Percentiles rank a stretch among this genome's conserved stretches.
These are phyloP conservation scores for Cochlearia excelsa DNA, from an alignment of 345 rosid genomes.

Conservation along the genomic window DNA sequence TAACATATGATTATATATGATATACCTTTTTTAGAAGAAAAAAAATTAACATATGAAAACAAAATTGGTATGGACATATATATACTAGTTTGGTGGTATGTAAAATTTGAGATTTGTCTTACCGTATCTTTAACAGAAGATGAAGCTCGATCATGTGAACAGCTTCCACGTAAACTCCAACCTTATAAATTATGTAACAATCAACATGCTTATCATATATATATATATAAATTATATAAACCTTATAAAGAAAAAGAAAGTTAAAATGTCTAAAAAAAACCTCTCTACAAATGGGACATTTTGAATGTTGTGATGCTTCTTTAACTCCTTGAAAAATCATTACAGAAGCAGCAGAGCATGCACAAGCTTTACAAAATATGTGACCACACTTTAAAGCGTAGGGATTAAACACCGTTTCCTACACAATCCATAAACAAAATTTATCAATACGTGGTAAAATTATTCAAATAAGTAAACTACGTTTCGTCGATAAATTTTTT, in stretches of 20 bases:
- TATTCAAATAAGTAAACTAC: not conserved
- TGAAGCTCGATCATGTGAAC: constrained; percentile 75
- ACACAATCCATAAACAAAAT: constrained; percentile 12
- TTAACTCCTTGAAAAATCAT: constrained; percentile 68
- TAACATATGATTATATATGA: too few species aligned
- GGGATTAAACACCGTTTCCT: constrained; percentile 86
- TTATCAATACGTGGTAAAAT: not conserved
- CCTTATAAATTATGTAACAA: constrained; percentile 38
- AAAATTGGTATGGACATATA: not conserved
- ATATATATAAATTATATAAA: not conserved
- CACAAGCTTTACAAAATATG: constrained; percentile 85
- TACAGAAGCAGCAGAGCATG: constrained; percentile 86
- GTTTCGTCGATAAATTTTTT: not conserved
- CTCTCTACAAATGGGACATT: constrained; percentile 96
- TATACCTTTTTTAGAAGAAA: too few species aligned
- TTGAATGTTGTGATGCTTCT: constrained; percentile 53
- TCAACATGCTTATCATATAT: not conserved
- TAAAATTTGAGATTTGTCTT: constrained; percentile 13
- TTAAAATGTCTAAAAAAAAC: constrained; percentile 37
- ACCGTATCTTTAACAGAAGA: constrained; percentile 68
- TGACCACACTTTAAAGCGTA: constrained; percentile 88
- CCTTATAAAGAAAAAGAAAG: not conserved
- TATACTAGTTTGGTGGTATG: constrained; percentile 14
- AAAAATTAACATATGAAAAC: not conserved
- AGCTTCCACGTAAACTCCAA: constrained; percentile 67